Base-by-base conservation (phyloP, 306 rosid species). In the Malus sieversii region DNA sequence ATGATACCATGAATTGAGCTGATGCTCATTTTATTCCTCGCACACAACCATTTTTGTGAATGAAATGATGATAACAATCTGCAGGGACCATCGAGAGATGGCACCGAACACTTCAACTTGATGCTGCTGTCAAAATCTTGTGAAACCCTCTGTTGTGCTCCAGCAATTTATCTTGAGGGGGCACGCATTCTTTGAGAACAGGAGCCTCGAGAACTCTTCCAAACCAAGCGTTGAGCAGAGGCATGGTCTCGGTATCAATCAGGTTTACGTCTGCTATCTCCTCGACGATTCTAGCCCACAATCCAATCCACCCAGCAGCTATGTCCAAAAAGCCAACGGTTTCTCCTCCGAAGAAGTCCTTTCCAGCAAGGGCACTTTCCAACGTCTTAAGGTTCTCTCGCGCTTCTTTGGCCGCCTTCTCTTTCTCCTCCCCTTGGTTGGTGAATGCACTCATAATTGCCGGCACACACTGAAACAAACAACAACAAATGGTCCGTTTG, bases 371-470 rank as follows among this genome's bases (percentile, higher is more conserved):
- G 13, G 76, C 88, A 77, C 77, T 73, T 75, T 84, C 87, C 72
- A 86, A 82, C 63, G 58, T 78, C 87, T 84, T 83, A 23, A 86
- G 74, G 62, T 77, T 81, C 86, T 86, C 81, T 40, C 84, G 53
- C 10, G 53, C 84, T 79, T 84, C 90, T 57, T 79, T 64, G 19
- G 70, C 86, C 70, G 79, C 90, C 68, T 66, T 81, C 74, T 80
- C 77, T 76, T 82, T 79, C 67, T 86, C 90, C 72, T 86, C 87
- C 29, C 88, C 90, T 66, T 40, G 73, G 66, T 71, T 84, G 53
- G 23, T 16, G 63, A 86, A 82, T 63, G 78, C 79, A 52, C 81
- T 62, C 71, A 76, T 32, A 25, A 86, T 11, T 46, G 83, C 73
- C 58, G 90, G 88, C 60, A 33, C 69, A 57, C 80, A 84, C 87